Evolutionary conservation across 2,329 filamentous ascomycete species (phyloP).

Genomic region (Lasiodiplodia hormozganensis): DNA sequence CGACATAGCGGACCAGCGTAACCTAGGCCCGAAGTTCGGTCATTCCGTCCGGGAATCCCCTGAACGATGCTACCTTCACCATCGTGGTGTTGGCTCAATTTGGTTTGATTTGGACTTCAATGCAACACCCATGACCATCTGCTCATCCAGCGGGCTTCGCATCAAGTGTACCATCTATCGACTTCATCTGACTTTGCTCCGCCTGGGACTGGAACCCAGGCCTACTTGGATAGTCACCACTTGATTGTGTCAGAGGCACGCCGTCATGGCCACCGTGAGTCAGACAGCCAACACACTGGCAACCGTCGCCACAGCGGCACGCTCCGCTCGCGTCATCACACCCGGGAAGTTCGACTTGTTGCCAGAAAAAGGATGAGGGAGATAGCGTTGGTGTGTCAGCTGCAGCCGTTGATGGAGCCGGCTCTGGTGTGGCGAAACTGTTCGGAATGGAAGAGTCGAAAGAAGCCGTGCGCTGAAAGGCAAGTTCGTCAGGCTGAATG

Average conservation of each 20-base stretch:
- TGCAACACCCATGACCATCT: not conserved
- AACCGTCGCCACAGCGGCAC: constrained; percentile 61
- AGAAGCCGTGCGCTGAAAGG: not conserved
- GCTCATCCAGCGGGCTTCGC: constrained; percentile 8
- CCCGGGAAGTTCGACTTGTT: constrained; percentile 45
- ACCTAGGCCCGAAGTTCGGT: not conserved
- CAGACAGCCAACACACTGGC: constrained; percentile 60
- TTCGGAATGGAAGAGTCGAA: constrained; percentile 6
- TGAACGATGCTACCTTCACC: not conserved
- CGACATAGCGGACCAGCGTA: not conserved
- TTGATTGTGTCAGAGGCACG: constrained; percentile 39
- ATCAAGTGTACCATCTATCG: constrained; percentile 11
- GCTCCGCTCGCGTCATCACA: constrained; percentile 58
- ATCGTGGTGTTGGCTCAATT: not conserved
- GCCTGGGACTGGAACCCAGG: not conserved
- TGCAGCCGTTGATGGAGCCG: constrained; percentile 22
- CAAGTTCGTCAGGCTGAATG: not conserved
- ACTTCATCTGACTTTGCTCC: constrained; percentile 8
- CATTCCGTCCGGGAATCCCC: not conserved
- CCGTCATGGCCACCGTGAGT: constrained; percentile 60
- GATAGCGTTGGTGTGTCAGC: constrained; percentile 40
- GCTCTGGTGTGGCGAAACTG: constrained; percentile 2
- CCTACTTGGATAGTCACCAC: not conserved
- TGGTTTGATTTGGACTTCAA: not conserved
- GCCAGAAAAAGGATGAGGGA: constrained; percentile 47